Percentiles rank a stretch among this genome's conserved stretches.
These are phyloP conservation scores for Hanseniaspora thailandica DNA, from an alignment of 805 yeast species.

Conservation along the genomic window DNA sequence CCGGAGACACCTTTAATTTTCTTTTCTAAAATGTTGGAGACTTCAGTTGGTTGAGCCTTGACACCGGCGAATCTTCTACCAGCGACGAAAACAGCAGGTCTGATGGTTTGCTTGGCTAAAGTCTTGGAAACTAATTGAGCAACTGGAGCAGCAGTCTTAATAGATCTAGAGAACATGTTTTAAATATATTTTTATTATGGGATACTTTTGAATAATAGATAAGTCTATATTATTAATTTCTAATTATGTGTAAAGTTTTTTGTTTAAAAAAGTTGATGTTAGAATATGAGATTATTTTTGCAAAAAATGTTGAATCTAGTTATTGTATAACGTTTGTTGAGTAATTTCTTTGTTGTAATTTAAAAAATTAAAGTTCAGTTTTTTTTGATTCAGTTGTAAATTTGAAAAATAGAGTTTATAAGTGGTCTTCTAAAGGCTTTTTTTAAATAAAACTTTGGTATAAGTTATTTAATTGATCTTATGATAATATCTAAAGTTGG, in stretches of 20 bases:
- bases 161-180: slow-evolving; percentile 75
- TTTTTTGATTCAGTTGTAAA: background rate
- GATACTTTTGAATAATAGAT: background rate
- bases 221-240: background rate
- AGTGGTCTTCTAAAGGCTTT: background rate
- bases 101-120: slow-evolving; percentile 39
- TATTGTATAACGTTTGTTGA: background rate
- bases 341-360: background rate
- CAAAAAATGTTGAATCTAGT: background rate
- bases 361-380: background rate
- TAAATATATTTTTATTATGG: slow-evolving; percentile 4
- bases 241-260: background rate
- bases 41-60: slow-evolving; percentile 99
- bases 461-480: background rate
- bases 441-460: background rate
- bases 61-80: slow-evolving; percentile 80
- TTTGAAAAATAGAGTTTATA: background rate
- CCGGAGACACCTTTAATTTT: slow-evolving; percentile 98
- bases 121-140: slow-evolving; percentile 37
- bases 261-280: too few relatives aligned
- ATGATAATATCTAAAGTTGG: slow-evolving; percentile 1
- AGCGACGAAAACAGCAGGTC: slow-evolving; percentile 54
- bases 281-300: too few relatives aligned
- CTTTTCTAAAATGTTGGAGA: slow-evolving; percentile 96
- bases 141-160: slow-evolving; percentile 63